These are phyloP conservation scores for Starmerella potacharoeniae DNA, from an alignment of 805 yeast genomes.

Conservation along the genomic window DNA sequence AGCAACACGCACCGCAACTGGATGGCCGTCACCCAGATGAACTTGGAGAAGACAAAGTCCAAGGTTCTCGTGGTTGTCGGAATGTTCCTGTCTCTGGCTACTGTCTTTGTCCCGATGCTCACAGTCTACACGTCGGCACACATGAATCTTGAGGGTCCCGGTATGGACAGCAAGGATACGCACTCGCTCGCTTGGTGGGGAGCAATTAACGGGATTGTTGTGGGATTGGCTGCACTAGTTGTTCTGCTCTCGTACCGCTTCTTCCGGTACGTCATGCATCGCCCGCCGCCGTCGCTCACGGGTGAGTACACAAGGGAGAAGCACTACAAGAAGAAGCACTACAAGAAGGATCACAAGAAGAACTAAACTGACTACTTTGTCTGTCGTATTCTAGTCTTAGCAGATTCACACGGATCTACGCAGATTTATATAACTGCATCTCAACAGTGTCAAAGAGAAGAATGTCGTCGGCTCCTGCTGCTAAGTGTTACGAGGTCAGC, in stretches of 20 bases:
- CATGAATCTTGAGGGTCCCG: conserved; percentile 7
- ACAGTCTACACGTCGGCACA: conserved; percentile 7
- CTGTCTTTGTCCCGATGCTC: conserved; percentile 7
- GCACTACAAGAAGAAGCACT: too few species aligned
- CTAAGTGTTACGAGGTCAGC: neutral
- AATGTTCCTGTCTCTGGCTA: conserved; percentile 1
- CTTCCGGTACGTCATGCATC: neutral
- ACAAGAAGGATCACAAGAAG: too few species aligned
- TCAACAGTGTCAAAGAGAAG: neutral
- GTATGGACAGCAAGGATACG: neutral
- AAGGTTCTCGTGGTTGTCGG: conserved; percentile 3
- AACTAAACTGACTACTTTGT: too few species aligned
- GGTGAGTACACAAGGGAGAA: neutral
- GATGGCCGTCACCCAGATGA: conserved; percentile 13
- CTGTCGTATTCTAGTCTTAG: too few species aligned
- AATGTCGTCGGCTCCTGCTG: neutral
- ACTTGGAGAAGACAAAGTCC: conserved; percentile 4
- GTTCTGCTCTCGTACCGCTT: neutral
- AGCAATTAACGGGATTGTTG: neutral
- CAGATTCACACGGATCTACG: too few species aligned
- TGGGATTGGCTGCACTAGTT: neutral
- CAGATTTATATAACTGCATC: neutral
- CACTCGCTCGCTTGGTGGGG: conserved; percentile 5
- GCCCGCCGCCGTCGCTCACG: neutral
- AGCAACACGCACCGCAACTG: conserved; percentile 9